phyloP scores from a whole-genome alignment of 139 green algal species.

The Chlamydomonas sphaeroides region DNA sequence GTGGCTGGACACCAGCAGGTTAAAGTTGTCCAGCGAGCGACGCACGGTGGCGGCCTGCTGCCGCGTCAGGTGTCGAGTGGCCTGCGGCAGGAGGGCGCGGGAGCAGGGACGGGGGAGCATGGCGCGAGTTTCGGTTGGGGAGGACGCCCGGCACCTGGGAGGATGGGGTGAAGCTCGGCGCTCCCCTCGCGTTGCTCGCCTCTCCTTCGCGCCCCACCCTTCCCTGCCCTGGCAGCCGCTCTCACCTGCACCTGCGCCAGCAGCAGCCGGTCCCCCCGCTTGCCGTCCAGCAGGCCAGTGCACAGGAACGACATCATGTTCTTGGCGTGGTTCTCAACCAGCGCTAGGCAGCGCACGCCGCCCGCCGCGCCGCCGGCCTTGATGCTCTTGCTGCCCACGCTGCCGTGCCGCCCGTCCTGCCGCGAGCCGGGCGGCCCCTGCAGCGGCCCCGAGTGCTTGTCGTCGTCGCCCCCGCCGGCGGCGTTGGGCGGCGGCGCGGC shows the following conservation, averaged over 20 bases:
- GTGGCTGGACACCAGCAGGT: constrained; percentile 25
- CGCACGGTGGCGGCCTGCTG: constrained; percentile 28
- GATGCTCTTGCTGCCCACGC: not conserved
- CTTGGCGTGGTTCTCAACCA: constrained; percentile 33
- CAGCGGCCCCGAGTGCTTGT: not conserved
- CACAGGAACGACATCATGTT: constrained; percentile 47
- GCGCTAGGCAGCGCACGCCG: constrained; percentile 16
- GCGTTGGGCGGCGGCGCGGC: not conserved
- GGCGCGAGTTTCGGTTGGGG: too few species aligned
- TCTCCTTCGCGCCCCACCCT: too few species aligned
- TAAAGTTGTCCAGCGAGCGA: constrained; percentile 36
- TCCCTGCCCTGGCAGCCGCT: not conserved
- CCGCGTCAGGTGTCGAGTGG: constrained; percentile 27
- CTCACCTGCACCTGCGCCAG: constrained; percentile 46
- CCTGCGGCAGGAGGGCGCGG: not conserved
- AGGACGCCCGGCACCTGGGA: too few species aligned
- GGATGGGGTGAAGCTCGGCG: too few species aligned
- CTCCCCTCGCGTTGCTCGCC: too few species aligned
- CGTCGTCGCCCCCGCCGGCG: not conserved
- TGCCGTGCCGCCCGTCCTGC: not conserved
- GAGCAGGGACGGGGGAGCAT: too few species aligned
- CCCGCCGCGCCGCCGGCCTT: not conserved
- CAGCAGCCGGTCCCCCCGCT: constrained; percentile 44
- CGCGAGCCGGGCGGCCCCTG: not conserved
- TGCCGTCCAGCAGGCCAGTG: constrained; percentile 15